These are phyloP conservation scores for Maudiozyma bulderi DNA, from an alignment of 805 yeast genomes.

Conservation along the genomic window DNA sequence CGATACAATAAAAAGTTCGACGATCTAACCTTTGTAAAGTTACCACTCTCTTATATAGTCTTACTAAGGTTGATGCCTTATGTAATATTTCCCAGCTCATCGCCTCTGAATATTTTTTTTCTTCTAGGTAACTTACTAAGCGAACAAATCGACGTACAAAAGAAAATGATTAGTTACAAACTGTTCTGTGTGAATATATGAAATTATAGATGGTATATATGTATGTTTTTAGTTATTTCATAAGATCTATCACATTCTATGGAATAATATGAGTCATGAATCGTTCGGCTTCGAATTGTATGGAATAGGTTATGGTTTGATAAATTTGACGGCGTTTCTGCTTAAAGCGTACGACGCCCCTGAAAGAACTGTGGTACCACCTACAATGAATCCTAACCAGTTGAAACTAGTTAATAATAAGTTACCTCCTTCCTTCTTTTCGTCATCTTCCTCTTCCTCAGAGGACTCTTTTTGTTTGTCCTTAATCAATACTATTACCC, in stretches of 20 bases:
- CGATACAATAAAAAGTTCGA: no score
- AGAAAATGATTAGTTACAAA: no score
- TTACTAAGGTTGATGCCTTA: neutral
- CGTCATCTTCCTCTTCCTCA: slow-evolving; percentile 3
- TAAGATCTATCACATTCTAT: no score
- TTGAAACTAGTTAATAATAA: neutral
- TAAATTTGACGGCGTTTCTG: slow-evolving; percentile 45
- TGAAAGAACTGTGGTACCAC: slow-evolving; percentile 63
- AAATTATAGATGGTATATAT: neutral
- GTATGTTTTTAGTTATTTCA: no score
- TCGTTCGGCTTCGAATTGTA: no score
- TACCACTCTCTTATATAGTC: neutral
- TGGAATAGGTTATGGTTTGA: neutral
- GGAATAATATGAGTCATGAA: no score
- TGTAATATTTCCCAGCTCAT: neutral
- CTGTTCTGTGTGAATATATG: neutral
- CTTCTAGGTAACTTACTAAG: no score
- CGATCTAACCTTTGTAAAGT: no score
- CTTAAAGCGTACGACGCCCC: slow-evolving; percentile 70
- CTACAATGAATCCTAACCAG: slow-evolving; percentile 47
- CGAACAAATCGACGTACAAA: no score
- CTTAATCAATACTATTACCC: slow-evolving; percentile 34
- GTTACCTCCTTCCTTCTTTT: slow-evolving; percentile 2
- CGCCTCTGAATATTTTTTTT: neutral
- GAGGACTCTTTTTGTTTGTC: neutral